Evolutionary conservation across 2,329 filamentous ascomycete species (phyloP).

Genomic region (Talaromyces sp.): DNA sequence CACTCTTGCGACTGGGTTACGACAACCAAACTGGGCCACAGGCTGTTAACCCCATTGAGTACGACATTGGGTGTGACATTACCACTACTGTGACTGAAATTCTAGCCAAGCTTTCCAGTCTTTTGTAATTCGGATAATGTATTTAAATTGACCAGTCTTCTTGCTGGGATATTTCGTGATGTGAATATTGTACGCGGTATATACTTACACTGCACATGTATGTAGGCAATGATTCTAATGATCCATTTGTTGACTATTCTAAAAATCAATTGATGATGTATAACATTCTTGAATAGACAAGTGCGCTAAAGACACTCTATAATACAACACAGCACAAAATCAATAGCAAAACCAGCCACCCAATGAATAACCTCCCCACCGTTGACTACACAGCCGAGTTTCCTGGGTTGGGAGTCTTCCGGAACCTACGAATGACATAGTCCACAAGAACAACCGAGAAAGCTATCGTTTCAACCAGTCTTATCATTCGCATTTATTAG

Average conservation of each 20-base stretch:
- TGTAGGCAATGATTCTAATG: neutral
- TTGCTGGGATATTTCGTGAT: neutral
- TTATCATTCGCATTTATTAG: neutral
- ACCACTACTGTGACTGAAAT: neutral
- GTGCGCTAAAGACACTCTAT: neutral
- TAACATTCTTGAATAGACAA: neutral
- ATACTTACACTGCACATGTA: too few relatives aligned
- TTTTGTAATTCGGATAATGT: neutral
- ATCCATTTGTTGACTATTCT: neutral
- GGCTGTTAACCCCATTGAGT: neutral
- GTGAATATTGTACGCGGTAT: neutral
- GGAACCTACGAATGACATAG: neutral
- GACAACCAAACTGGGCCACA: constrained; percentile 1
- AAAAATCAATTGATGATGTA: neutral
- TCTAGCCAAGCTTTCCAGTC: neutral
- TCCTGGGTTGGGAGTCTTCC: neutral
- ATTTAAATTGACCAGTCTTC: neutral
- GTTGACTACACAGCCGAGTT: neutral
- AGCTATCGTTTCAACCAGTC: neutral
- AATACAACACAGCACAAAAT: neutral
- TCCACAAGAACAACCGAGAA: neutral
- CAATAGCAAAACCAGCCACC: neutral
- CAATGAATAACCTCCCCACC: neutral
- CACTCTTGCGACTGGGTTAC: constrained; percentile 1
- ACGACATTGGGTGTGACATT: constrained; percentile 4